Conservation (phyloP, 1,139 yeast genomes). For the Oligophagozyma castellii region DNA sequence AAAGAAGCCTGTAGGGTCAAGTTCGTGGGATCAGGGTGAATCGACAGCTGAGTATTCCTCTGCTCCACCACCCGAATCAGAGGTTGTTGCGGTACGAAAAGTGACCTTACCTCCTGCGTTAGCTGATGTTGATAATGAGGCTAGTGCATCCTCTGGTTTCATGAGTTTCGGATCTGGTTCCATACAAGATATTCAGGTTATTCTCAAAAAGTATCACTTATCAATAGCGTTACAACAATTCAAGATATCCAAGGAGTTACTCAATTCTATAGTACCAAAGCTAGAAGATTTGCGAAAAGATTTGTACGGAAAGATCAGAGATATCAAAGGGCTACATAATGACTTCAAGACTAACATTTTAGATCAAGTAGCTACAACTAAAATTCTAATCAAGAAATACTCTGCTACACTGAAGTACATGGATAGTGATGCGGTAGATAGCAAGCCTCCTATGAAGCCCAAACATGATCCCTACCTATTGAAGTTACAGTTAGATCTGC, state of each 20-base stretch:
- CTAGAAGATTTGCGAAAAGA: conserved; percentile 57
- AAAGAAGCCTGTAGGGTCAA: conserved; percentile 3
- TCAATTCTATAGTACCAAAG: conserved; percentile 43
- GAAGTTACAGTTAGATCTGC: conserved; percentile 49
- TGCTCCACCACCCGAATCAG: background rate
- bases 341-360: conserved; percentile 22
- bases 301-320: conserved; percentile 47
- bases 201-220: conserved; percentile 33
- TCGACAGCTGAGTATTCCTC: background rate
- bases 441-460: conserved; percentile 8
- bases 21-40: background rate
- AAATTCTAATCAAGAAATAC: conserved; percentile 32
- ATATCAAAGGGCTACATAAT: conserved; percentile 24
- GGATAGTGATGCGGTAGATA: conserved; percentile 6
- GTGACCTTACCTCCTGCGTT: conserved; percentile 6
- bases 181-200: conserved; percentile 33
- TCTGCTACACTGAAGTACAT: conserved; percentile 24
- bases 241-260: conserved; percentile 41
- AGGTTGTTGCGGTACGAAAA: background rate
- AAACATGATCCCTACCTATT: conserved; percentile 51
- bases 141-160: conserved; percentile 29
- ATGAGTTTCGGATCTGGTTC: conserved; percentile 36
- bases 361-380: conserved; percentile 23
- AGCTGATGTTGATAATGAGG: conserved; percentile 10
- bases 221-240: conserved; percentile 31